Conservation (phyloP, 495 filamentous ascomycete species). For the Stereocaulon alpinum region DNA sequence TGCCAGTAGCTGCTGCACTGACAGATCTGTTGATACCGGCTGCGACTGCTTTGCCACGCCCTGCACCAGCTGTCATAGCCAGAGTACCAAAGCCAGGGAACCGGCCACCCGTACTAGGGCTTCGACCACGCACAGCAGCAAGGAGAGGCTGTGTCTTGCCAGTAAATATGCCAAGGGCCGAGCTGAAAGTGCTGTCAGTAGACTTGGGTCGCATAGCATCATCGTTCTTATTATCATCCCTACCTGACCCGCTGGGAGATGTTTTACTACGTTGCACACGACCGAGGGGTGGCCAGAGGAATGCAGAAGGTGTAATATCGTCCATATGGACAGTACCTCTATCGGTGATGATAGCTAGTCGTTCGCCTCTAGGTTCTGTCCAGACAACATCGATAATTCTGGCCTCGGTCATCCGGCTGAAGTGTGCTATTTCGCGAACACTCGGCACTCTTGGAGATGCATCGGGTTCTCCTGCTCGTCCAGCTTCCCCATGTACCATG, state of each 20-base stretch:
- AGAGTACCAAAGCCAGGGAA: conserved; percentile 42
- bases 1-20: conserved; percentile 68
- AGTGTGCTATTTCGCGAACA: conserved; percentile 76
- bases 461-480: conserved; percentile 25
- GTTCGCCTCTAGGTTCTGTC: conserved; percentile 70
- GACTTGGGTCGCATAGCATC: conserved; percentile 41
- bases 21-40: conserved; percentile 75
- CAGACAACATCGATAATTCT: conserved; percentile 84
- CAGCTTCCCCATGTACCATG: conserved; percentile 19
- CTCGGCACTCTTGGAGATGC: conserved; percentile 32
- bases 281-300: conserved; percentile 81
- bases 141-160: conserved; percentile 50
- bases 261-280: conserved; percentile 39
- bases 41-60: conserved; percentile 67
- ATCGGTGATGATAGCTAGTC: conserved; percentile 76
- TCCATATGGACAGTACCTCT: conserved; percentile 90
- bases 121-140: conserved; percentile 43
- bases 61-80: conserved; percentile 55
- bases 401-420: conserved; percentile 81
- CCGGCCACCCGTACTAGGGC: conserved; percentile 39
- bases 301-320: conserved; percentile 71
- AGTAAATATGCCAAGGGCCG: conserved; percentile 47
- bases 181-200: conserved; percentile 51
- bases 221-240: conserved; percentile 23
- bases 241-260: conserved; percentile 24